phyloP scores from a whole-genome alignment of 1,284 basidiomycete genomes.

The Apiotrichum gracile region DNA sequence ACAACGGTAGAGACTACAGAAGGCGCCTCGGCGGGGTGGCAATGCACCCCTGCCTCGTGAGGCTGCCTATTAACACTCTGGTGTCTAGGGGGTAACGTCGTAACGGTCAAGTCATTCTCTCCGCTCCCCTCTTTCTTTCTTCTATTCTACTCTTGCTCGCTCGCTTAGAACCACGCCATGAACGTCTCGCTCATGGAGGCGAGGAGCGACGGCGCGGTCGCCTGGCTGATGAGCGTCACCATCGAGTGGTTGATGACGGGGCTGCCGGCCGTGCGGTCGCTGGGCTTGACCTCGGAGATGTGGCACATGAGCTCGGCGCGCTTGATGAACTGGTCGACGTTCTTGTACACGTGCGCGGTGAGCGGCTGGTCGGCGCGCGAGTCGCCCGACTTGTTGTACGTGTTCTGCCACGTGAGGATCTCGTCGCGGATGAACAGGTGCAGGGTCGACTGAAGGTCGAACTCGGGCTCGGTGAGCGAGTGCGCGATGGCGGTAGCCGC shows the following conservation, averaged over 20 bases:
- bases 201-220: slow-evolving; percentile 52
- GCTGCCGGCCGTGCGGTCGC: slow-evolving; percentile 47
- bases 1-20: neutral
- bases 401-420: slow-evolving; percentile 44
- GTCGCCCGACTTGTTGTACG: slow-evolving; percentile 41
- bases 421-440: slow-evolving; percentile 79
- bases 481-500: slow-evolving; percentile 87
- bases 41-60: no score
- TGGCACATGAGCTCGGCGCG: slow-evolving; percentile 42
- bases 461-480: slow-evolving; percentile 86
- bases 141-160: no score
- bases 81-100: no score
- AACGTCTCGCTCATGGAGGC: slow-evolving; percentile 59
- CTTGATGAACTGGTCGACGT: slow-evolving; percentile 69
- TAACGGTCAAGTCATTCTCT: no score
- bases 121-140: no score
- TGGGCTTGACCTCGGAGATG: slow-evolving; percentile 60
- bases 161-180: slow-evolving; percentile 71
- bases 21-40: no score
- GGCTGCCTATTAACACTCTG: no score
- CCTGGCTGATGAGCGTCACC: slow-evolving; percentile 69
- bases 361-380: slow-evolving; percentile 55
- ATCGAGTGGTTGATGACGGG: slow-evolving; percentile 72
- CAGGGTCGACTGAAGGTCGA: slow-evolving; percentile 50
- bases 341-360: slow-evolving; percentile 63